Conservation (phyloP, 2,329 filamentous ascomycete species). For the Rasamsonia emersonii region DNA sequence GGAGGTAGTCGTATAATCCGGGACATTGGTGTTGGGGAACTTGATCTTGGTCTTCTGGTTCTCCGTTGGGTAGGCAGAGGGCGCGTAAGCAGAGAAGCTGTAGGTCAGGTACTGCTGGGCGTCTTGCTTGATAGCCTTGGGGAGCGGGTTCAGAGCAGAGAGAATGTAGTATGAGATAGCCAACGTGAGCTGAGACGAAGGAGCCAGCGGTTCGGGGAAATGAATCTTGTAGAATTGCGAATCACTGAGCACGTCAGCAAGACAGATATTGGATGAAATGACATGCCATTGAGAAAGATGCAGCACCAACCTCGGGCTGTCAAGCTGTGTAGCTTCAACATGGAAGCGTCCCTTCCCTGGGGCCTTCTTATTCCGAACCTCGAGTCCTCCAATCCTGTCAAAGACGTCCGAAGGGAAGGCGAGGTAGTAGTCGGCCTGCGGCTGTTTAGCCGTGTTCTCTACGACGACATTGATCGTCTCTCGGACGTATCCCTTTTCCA, state of each 20-base stretch:
- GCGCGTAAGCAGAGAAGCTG: constrained; percentile 75
- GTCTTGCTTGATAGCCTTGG: constrained; percentile 71
- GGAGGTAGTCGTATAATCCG: constrained; percentile 73
- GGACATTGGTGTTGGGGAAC: constrained; percentile 66
- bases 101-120: constrained; percentile 82
- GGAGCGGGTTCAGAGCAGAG: constrained; percentile 69
- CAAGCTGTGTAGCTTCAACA: constrained; percentile 59
- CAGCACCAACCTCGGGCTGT: constrained; percentile 40
- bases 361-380: constrained; percentile 89
- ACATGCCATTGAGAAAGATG: constrained; percentile 2
- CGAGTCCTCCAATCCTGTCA: constrained; percentile 70
- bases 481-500: constrained; percentile 86
- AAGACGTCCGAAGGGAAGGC: constrained; percentile 73
- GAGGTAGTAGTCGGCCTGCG: constrained; percentile 85
- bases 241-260: constrained; percentile 43
- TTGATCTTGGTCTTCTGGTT: constrained; percentile 99
- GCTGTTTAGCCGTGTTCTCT: constrained; percentile 70
- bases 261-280: no score
- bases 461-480: constrained; percentile 92
- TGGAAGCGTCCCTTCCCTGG: constrained; percentile 57
- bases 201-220: constrained; percentile 65
- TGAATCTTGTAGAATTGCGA: constrained; percentile 77
- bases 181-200: constrained; percentile 73
- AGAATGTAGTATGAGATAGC: constrained; percentile 79
- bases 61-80: constrained; percentile 71